Evolutionary conservation across 257 asterid species (phyloP).

Genomic region (Scutellaria minor): DNA sequence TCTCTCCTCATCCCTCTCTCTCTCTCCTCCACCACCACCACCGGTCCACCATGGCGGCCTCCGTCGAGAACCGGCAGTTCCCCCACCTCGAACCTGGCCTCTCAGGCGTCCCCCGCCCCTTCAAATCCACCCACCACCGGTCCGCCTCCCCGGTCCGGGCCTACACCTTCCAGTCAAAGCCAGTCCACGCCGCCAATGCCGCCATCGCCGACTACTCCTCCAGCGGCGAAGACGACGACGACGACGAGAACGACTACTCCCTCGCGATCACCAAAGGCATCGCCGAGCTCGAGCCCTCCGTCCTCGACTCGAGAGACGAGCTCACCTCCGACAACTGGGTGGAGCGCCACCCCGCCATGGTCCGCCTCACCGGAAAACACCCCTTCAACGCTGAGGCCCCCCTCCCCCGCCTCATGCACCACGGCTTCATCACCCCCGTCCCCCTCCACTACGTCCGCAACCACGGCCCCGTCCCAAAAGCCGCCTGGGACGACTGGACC

Average conservation of each 20-base stretch:
- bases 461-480: slow-evolving; percentile 87
- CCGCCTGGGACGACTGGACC: slow-evolving; percentile 70
- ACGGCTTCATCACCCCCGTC: slow-evolving; percentile 95
- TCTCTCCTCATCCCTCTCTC: background rate
- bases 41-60: slow-evolving; percentile 71
- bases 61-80: slow-evolving; percentile 70
- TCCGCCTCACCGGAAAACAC: slow-evolving; percentile 94
- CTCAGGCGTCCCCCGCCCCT: slow-evolving; percentile 33
- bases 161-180: slow-evolving; percentile 46
- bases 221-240: slow-evolving; percentile 43
- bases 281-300: slow-evolving; percentile 71
- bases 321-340: slow-evolving; percentile 83
- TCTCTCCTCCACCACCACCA: background rate
- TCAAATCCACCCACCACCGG: slow-evolving; percentile 38
- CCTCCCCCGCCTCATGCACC: slow-evolving; percentile 75
- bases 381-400: slow-evolving; percentile 97
- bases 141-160: slow-evolving; percentile 69
- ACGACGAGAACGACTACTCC: slow-evolving; percentile 37
- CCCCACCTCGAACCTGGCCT: slow-evolving; percentile 52
- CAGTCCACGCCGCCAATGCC: background rate
- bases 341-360: slow-evolving; percentile 70
- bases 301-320: slow-evolving; percentile 67
- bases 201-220: slow-evolving; percentile 45
- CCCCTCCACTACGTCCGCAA: slow-evolving; percentile 97
- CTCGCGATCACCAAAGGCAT: slow-evolving; percentile 49